Evolutionary conservation across 1,139 yeast species (phyloP), one percentile per base, ranked within the genome.

Genomic region (Taphrina deformans): DNA sequence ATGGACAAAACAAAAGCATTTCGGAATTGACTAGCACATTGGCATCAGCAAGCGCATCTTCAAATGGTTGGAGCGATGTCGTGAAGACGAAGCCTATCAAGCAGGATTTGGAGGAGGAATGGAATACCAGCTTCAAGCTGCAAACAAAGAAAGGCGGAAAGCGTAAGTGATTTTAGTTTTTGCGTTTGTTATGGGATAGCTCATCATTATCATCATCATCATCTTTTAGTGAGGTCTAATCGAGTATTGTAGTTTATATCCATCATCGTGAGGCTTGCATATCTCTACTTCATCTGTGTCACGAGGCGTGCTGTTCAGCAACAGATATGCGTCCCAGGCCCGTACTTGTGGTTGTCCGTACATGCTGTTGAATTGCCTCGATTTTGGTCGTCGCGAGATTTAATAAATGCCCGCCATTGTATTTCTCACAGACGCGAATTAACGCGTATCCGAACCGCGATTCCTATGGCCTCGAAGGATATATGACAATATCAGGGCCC

Each of bases 81-180:
- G 66, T 56, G 59, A 52, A 69, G 56, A 51, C 63, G 55, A 46
- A 65, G 67, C 55, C 68, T 60, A 52, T 65, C 68, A 33, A 66
- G 65, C 51, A 58, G 66, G 45, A 50, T 65, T 6, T 40, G 38
- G 62, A 50, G 65, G 46, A 61, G 53, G 48, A 89, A 46, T 89
- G 96, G 95, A 87, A 83, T 65, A 73, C 76, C 60, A 78, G 82
- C 62, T 86, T 86, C 77, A 86, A 85, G 75, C 88, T 86, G 45
- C 88, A 85, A 26, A 78, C 84, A 55, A 87, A 86, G 75, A 88
- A 87, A 79, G 52, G 61, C 52, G 61, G 61, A 14, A 55, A 53
- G 58, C 58, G 58, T n/a, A 53, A 53, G 40, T 29, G 44, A 51
- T 51, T 51, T 48, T 48, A 29, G 53, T 48, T 48, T 48, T 48